Percentiles rank a stretch among this genome's conserved stretches.
Evolutionary conservation across 2,329 filamentous ascomycete genomes (phyloP).

Genomic region (Malbranchea cinnamomea): DNA sequence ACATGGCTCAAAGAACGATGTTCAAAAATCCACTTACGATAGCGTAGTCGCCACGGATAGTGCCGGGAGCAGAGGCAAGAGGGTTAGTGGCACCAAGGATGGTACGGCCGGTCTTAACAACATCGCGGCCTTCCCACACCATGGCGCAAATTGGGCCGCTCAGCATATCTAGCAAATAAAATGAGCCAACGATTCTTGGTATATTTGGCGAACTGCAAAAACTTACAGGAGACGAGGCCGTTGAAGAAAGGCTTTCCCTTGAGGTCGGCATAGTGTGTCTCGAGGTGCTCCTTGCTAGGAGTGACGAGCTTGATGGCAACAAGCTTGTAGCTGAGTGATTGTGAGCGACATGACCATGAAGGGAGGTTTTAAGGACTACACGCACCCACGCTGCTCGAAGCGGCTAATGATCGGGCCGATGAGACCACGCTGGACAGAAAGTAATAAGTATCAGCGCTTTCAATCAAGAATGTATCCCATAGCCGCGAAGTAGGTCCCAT

Average conservation of each 20-base stretch:
- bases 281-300: conserved; percentile 85
- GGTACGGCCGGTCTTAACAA: conserved; percentile 91
- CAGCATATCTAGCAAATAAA: conserved; percentile 60
- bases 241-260: conserved; percentile 92
- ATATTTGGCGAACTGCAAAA: conserved; percentile 3
- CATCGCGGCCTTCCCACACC: conserved; percentile 99
- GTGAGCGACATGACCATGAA: too few relatives aligned
- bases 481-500: neutral
- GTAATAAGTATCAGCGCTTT: conserved; percentile 16
- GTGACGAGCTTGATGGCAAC: conserved; percentile 90
- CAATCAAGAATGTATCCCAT: neutral
- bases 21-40: conserved; percentile 37
- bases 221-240: conserved; percentile 78
- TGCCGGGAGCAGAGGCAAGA: conserved; percentile 80
- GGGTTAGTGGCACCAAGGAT: conserved; percentile 99
- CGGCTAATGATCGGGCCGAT: conserved; percentile 93
- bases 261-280: conserved; percentile 94
- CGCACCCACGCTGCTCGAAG: conserved; percentile 90
- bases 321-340: conserved; percentile 70
- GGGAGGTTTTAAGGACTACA: too few relatives aligned
- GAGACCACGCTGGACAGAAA: conserved; percentile 66
- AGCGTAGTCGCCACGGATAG: conserved; percentile 90
- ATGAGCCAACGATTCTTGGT: too few relatives aligned
- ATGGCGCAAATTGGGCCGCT: conserved; percentile 96
- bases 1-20: conserved; percentile 1